phyloP scores from a whole-genome alignment of 2,329 filamentous ascomycete genomes.

The Venturia oleaginea region DNA sequence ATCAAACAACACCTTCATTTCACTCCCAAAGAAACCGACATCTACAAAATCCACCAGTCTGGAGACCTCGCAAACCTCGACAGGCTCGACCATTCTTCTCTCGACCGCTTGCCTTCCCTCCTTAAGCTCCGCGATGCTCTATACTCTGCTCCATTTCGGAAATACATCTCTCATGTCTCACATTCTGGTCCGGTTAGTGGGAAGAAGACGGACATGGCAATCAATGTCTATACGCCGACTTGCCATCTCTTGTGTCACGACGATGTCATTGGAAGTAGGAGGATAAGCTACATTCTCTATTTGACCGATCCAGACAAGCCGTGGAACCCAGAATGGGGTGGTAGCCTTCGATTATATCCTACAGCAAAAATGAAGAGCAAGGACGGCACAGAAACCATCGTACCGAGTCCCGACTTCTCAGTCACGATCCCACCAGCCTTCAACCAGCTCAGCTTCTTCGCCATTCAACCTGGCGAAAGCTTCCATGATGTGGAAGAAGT shows the following conservation, averaged over 20 bases:
- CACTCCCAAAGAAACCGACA: slow-evolving; percentile 97
- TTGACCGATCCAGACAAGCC: slow-evolving; percentile 83
- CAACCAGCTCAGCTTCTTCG: slow-evolving; percentile 97
- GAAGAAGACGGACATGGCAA: slow-evolving; percentile 96
- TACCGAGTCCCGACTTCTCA: slow-evolving; percentile 67
- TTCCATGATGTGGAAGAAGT: slow-evolving; percentile 99
- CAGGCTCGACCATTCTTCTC: slow-evolving; percentile 76
- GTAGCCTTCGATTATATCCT: slow-evolving; percentile 81
- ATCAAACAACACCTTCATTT: slow-evolving; percentile 88
- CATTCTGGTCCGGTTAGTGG: slow-evolving; percentile 80
- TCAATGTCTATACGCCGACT: slow-evolving; percentile 95
- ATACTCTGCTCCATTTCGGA: slow-evolving; percentile 82
- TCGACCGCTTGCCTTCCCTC: slow-evolving; percentile 81
- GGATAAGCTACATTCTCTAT: slow-evolving; percentile 95
- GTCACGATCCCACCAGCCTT: slow-evolving; percentile 88
- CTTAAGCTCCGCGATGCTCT: slow-evolving; percentile 85
- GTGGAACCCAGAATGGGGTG: slow-evolving; percentile 90
- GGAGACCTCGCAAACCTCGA: slow-evolving; percentile 95
- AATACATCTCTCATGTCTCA: slow-evolving; percentile 81
- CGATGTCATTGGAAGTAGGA: slow-evolving; percentile 94
- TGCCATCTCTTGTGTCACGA: slow-evolving; percentile 95
- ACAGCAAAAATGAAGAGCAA: slow-evolving; percentile 54
- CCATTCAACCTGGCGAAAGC: slow-evolving; percentile 94
- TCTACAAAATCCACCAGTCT: slow-evolving; percentile 99
- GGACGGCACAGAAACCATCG: slow-evolving; percentile 65